Evolutionary conservation across 129 eudicot genomes (phyloP).

Genomic region (Pittosporum tobira): DNA sequence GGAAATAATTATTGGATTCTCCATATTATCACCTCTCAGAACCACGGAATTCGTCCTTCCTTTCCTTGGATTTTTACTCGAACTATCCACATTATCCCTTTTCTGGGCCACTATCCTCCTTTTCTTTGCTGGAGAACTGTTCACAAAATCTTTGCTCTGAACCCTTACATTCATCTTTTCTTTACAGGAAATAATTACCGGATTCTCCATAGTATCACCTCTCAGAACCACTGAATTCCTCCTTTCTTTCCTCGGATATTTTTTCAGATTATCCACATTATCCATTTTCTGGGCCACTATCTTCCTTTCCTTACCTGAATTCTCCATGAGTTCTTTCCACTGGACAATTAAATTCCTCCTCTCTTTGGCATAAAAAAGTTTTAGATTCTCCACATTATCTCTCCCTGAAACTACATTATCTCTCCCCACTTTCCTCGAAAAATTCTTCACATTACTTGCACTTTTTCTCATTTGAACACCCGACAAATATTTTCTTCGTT

Average conservation of each 20-base stretch:
- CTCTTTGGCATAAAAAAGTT: too few species aligned
- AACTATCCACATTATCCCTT: neutral
- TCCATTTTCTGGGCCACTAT: neutral
- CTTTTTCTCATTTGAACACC: too few species aligned
- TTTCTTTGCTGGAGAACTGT: too few species aligned
- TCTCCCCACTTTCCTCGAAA: too few species aligned
- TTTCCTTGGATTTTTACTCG: neutral
- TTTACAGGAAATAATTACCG: neutral
- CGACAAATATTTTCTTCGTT: neutral
- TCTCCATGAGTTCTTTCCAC: too few species aligned
- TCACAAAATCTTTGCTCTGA: neutral
- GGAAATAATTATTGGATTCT: neutral
- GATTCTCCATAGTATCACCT: neutral
- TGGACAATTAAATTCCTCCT: too few species aligned
- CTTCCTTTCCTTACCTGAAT: neutral
- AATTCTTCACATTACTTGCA: too few species aligned
- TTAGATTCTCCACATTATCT: too few species aligned
- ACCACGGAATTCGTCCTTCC: neutral
- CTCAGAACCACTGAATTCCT: neutral
- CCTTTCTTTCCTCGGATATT: neutral
- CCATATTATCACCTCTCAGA: neutral
- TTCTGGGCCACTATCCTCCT: neutral
- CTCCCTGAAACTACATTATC: too few species aligned
- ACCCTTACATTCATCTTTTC: neutral
- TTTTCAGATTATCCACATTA: neutral